Conservation (phyloP, 805 yeast genomes). For the Yamadazyma ubonensis region DNA sequence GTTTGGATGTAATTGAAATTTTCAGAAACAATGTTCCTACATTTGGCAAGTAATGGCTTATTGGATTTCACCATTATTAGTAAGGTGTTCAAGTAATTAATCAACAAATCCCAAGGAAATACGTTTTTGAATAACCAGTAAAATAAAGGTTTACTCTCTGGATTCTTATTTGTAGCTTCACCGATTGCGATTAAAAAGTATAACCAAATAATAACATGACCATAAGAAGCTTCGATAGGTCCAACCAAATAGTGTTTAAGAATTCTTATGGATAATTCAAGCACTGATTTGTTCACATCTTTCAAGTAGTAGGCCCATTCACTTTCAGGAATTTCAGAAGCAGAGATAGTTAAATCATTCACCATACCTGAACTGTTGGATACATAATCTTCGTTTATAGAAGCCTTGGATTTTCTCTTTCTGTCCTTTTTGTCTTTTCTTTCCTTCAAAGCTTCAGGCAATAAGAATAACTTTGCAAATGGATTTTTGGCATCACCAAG, state of each 20-base stretch:
- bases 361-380: constrained; percentile 21
- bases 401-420: constrained; percentile 45
- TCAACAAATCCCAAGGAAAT: constrained; percentile 68
- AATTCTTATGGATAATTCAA: constrained; percentile 69
- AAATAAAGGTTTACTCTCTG: constrained; percentile 48
- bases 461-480: constrained; percentile 68
- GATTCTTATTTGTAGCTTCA: constrained; percentile 47
- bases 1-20: constrained; percentile 44
- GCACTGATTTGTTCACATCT: constrained; percentile 58
- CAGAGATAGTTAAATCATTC: constrained; percentile 32
- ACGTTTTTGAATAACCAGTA: constrained; percentile 51
- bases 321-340: constrained; percentile 31
- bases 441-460: constrained; percentile 70
- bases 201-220: constrained; percentile 76
- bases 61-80: constrained; percentile 34
- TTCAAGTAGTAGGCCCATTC: constrained; percentile 62
- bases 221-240: constrained; percentile 66
- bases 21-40: constrained; percentile 19
- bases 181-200: constrained; percentile 69
- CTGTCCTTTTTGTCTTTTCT: constrained; percentile 70
- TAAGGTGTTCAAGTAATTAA: constrained; percentile 61
- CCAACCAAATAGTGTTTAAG: constrained; percentile 65
- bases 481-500: constrained; percentile 76
- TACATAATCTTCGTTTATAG: constrained; percentile 17
- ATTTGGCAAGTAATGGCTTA: constrained; percentile 22